Evolutionary conservation across 106 monocot genomes (phyloP).

Genomic region (Ottelia alismoides): DNA sequence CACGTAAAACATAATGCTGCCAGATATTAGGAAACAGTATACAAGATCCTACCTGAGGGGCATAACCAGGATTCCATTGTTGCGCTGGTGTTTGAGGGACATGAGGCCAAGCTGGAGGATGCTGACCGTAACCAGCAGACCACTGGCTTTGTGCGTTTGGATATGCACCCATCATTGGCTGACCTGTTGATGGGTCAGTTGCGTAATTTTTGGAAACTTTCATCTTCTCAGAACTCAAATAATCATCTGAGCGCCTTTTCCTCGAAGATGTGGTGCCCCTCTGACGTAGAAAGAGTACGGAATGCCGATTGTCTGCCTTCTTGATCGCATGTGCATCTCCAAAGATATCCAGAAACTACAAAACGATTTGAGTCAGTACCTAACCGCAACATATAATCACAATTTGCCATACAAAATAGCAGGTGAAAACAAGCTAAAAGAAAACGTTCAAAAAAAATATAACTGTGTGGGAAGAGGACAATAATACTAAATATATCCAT

Average conservation of each 20-base stretch:
- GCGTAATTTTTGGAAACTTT: slow-evolving; percentile 42
- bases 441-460: too few relatives aligned
- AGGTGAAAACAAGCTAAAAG: too few relatives aligned
- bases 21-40: too few relatives aligned
- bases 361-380: too few relatives aligned
- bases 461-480: too few relatives aligned
- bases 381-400: too few relatives aligned
- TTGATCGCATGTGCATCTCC: slow-evolving; percentile 61
- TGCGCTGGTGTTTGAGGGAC: slow-evolving; percentile 55
- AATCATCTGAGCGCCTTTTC: slow-evolving; percentile 75
- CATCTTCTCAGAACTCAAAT: slow-evolving; percentile 49
- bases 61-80: slow-evolving; percentile 73
- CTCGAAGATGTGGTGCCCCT: slow-evolving; percentile 36
- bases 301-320: slow-evolving; percentile 64
- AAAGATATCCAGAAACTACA: slow-evolving; percentile 93
- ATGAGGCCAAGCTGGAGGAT: slow-evolving; percentile 50
- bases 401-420: too few relatives aligned
- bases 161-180: slow-evolving; percentile 49
- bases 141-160: slow-evolving; percentile 63
- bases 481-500: too few relatives aligned
- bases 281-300: slow-evolving; percentile 51
- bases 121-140: slow-evolving; percentile 63
- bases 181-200: slow-evolving; percentile 23
- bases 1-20: too few relatives aligned
- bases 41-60: slow-evolving; percentile 89